Evolutionary conservation across 2,329 filamentous ascomycete species (phyloP).

Genomic region (Alternaria postmessia): DNA sequence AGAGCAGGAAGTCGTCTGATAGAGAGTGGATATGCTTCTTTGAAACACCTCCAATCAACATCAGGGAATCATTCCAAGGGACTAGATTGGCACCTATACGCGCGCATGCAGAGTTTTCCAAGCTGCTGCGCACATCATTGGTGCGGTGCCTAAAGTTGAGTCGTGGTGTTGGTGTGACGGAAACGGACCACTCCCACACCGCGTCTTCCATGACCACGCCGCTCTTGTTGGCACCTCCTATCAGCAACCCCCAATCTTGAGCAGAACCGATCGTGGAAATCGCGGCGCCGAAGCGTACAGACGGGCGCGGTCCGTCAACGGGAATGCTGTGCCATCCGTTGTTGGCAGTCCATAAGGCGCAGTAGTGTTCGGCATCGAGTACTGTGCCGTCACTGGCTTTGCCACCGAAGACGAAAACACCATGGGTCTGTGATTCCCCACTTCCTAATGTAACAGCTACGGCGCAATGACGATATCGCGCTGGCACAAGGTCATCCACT

Average conservation of each 20-base stretch:
- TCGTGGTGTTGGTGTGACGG: slow-evolving; percentile 41
- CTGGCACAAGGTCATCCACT: slow-evolving; percentile 70
- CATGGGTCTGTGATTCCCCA: slow-evolving; percentile 53
- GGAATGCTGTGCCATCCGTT: slow-evolving; percentile 61
- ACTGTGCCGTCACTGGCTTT: slow-evolving; percentile 54
- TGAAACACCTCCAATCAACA: slow-evolving; percentile 63
- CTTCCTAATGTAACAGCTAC: slow-evolving; percentile 55
- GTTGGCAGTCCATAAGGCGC: slow-evolving; percentile 56
- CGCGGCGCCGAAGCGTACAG: slow-evolving; percentile 65
- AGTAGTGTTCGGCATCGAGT: slow-evolving; percentile 48
- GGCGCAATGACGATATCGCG: slow-evolving; percentile 78
- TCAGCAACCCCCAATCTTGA: slow-evolving; percentile 67
- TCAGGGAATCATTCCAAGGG: slow-evolving; percentile 54
- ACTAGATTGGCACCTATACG: slow-evolving; percentile 63
- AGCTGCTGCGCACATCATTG: slow-evolving; percentile 28
- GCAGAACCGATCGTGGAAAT: slow-evolving; percentile 56
- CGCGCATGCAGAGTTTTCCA: slow-evolving; percentile 41
- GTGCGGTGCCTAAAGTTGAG: slow-evolving; percentile 42
- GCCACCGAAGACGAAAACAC: slow-evolving; percentile 57
- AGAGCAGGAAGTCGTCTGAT: slow-evolving; percentile 39
- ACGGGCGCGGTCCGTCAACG: slow-evolving; percentile 49
- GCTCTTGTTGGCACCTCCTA: slow-evolving; percentile 74
- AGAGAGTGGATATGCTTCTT: slow-evolving; percentile 36
- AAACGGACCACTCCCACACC: slow-evolving; percentile 69
- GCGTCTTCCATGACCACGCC: slow-evolving; percentile 68